Evolutionary conservation across 1,284 basidiomycete genomes (phyloP).

Genomic region (Apiotrichum brassicae): DNA sequence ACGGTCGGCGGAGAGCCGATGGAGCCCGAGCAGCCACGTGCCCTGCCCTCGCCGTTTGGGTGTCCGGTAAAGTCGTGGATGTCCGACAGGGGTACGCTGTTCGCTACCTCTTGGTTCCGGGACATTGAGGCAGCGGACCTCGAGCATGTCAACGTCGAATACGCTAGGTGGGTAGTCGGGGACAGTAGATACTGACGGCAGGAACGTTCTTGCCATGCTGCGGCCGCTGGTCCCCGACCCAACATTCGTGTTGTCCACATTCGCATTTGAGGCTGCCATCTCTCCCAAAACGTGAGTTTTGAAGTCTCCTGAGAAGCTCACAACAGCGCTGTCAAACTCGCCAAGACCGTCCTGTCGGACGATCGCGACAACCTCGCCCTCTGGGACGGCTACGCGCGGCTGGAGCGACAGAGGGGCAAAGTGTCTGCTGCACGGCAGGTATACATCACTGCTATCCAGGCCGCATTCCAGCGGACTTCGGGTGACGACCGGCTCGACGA

Average conservation of each 20-base stretch:
- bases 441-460: slow-evolving; percentile 57
- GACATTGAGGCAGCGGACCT: slow-evolving; percentile 33
- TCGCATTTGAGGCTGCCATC: slow-evolving; percentile 42
- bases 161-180: slow-evolving; percentile 26
- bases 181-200: slow-evolving; percentile 2
- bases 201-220: slow-evolving; percentile 30
- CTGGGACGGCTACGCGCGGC: slow-evolving; percentile 74
- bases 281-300: slow-evolving; percentile 30
- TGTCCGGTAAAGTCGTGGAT: slow-evolving; percentile 37
- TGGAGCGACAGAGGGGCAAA: slow-evolving; percentile 67
- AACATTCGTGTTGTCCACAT: slow-evolving; percentile 39
- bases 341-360: slow-evolving; percentile 61
- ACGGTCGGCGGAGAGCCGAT: slow-evolving; percentile 45
- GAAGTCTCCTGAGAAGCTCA: background rate
- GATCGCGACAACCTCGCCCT: slow-evolving; percentile 61
- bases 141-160: slow-evolving; percentile 26
- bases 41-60: slow-evolving; percentile 21
- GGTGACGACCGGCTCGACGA: slow-evolving; percentile 20
- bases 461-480: slow-evolving; percentile 20
- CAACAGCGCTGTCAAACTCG: slow-evolving; percentile 53
- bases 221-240: slow-evolving; percentile 37
- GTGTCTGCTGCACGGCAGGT: slow-evolving; percentile 71
- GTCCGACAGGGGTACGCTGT: slow-evolving; percentile 21
- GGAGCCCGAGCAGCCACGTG: slow-evolving; percentile 34
- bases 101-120: slow-evolving; percentile 40